Base-by-base conservation (phyloP, 2,329 filamentous ascomycete genomes). In the Plectosphaerella sp. region DNA sequence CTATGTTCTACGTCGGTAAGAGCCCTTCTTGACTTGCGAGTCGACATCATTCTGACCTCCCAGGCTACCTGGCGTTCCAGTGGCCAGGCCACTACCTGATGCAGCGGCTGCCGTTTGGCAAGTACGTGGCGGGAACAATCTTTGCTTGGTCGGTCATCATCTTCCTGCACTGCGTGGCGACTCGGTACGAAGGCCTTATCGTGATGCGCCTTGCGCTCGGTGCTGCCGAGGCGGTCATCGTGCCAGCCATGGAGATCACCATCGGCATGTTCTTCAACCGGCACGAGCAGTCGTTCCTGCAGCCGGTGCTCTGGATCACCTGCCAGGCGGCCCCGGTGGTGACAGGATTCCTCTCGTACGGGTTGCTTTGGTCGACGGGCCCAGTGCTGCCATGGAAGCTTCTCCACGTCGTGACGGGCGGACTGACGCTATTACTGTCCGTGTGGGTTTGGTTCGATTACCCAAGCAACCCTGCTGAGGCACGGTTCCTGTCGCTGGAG, bases 181-280 rank as follows among this genome's bases (percentile, higher is more conserved):
- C 59, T 1, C 61, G 49, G 4, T 72, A 72, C 42, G 67, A 61
- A 2, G 69, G 67, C 1, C 62, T 73, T 0, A 56, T 71, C 1
- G 64, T 67, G 5, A 58, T 72, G 18, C 67, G 71, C 0, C 58
- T 73, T 6, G 59, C 67, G 2, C 62, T 72, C 0, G 70, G 70
- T 2, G 65, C 62, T 14, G 59, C 62, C 1, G 69, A 72, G 51
- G 61, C 68, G 0, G 63, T 64, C 10, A 59, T 73, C 4, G 67
- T 73, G 2, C 70, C 71, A 0, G 69, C 69, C 2, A 67, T 72
- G 59, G 70, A 72, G 33, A 67, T 72, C 47, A 72, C 70, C 0
- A 67, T 72, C 9, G 67, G 65, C 49, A 70, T 70, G 68, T 70
- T 70, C 55, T 70, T 70, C 56, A 67, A 61, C 20, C 65, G 63